These are phyloP conservation scores for Pseudogymnoascus sp. DNA, from an alignment of 2,329 filamentous ascomycete species.

Conservation along the genomic window DNA sequence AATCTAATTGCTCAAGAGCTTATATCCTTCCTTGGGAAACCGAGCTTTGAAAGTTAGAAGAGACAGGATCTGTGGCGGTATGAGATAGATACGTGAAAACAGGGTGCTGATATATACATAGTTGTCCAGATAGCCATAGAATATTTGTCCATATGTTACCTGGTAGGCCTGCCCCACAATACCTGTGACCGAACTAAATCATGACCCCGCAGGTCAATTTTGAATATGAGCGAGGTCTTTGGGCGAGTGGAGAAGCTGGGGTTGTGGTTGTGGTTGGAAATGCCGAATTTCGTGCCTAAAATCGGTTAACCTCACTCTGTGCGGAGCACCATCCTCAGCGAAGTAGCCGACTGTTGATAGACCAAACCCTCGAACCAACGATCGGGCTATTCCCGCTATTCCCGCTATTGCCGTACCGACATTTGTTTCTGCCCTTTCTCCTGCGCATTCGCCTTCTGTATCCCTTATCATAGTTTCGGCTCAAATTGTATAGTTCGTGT, in stretches of 20 bases:
- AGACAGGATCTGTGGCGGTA: background rate
- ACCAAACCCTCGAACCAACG: background rate
- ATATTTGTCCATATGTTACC: background rate
- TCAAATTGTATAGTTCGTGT: background rate
- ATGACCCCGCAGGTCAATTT: background rate
- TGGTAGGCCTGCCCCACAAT: background rate
- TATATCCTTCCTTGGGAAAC: background rate
- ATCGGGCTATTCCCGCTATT: background rate
- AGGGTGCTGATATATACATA: background rate
- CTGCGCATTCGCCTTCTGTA: background rate
- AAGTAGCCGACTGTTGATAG: background rate
- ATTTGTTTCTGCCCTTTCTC: background rate
- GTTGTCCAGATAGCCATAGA: background rate
- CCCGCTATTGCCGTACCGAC: background rate
- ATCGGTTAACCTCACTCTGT: background rate
- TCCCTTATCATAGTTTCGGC: conserved; percentile 13
- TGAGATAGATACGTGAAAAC: background rate
- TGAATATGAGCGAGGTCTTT: background rate
- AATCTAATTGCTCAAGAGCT: background rate
- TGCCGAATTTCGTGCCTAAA: background rate
- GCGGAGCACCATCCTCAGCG: background rate
- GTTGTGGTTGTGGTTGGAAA: background rate
- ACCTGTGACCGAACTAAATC: background rate
- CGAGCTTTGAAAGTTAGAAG: background rate
- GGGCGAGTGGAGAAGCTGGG: background rate